These are phyloP conservation scores for Neurospora intermedia DNA, from an alignment of 495 filamentous ascomycete species.

Conservation along the genomic window DNA sequence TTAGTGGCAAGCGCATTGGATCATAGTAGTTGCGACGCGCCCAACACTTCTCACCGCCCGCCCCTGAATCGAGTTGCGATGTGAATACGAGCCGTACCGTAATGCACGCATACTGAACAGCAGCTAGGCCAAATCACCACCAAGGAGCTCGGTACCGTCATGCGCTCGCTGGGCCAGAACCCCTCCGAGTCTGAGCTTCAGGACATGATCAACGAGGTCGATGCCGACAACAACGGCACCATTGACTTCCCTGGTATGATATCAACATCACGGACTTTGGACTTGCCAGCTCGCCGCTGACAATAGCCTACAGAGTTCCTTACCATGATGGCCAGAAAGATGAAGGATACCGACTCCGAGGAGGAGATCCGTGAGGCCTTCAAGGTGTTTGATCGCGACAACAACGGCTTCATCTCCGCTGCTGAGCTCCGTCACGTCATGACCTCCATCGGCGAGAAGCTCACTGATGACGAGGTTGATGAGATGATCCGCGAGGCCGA, in stretches of 20 bases:
- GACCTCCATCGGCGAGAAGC: constrained; percentile 98
- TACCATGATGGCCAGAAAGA: constrained; percentile 99
- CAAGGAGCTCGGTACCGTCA: constrained; percentile 97
- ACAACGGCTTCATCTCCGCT: constrained; percentile 98
- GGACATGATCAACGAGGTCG: constrained; percentile 99
- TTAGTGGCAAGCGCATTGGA: background rate
- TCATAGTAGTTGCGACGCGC: background rate
- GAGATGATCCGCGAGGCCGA: constrained; percentile 99
- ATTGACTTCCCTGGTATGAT: constrained; percentile 93
- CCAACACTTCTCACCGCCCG: background rate
- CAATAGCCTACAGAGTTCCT: constrained; percentile 64
- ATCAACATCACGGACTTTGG: background rate
- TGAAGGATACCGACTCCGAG: constrained; percentile 99
- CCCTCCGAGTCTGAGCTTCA: constrained; percentile 97
- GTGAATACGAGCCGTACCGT: background rate
- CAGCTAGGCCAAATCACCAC: constrained; percentile 91
- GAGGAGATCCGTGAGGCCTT: constrained; percentile 91
- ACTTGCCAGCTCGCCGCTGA: constrained; percentile 12
- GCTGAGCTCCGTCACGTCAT: constrained; percentile 97
- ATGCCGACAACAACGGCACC: constrained; percentile 98
- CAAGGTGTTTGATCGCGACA: constrained; percentile 85
- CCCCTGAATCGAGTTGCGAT: constrained; percentile 1
- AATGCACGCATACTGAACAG: constrained; percentile 12
- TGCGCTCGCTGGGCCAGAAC: constrained; percentile 99
- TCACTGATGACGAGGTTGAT: constrained; percentile 98